These are phyloP conservation scores for Aspergillus avenaceus DNA, from an alignment of 495 filamentous ascomycete species.

Conservation along the genomic window DNA sequence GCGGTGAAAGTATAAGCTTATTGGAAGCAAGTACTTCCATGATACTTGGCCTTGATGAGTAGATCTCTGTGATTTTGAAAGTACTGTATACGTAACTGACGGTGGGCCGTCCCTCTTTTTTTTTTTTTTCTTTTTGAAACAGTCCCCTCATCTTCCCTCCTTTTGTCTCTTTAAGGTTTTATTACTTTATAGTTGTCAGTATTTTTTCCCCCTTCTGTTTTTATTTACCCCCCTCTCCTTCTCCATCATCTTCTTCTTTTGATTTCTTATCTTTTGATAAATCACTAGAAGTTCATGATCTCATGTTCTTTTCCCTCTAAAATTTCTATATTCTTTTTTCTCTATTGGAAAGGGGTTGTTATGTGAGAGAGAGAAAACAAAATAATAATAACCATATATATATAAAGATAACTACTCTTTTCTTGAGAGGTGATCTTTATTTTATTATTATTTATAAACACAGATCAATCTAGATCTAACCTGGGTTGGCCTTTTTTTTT, in stretches of 20 bases:
- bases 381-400: too few species aligned
- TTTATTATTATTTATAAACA: too few species aligned
- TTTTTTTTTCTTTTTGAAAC: slow-evolving; percentile 12
- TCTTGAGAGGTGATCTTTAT: not conserved
- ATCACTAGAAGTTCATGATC: too few species aligned
- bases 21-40: not conserved
- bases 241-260: not conserved
- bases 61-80: not conserved
- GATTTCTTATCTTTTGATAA: not conserved
- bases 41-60: not conserved
- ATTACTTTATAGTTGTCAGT: not conserved
- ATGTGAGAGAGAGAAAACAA: too few species aligned
- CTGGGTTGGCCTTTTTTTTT: not conserved
- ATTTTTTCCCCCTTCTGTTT: not conserved
- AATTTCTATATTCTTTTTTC: not conserved
- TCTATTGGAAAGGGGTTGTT: too few species aligned
- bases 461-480: too few species aligned
- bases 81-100: slow-evolving; percentile 13
- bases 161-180: not conserved
- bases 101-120: slow-evolving; percentile 15
- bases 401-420: not conserved
- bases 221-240: not conserved
- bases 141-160: not conserved
- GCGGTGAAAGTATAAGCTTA: not conserved
- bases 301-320: too few species aligned